phyloP scores from a whole-genome alignment of 2,329 filamentous ascomycete genomes.

The Alternaria gansuensis region DNA sequence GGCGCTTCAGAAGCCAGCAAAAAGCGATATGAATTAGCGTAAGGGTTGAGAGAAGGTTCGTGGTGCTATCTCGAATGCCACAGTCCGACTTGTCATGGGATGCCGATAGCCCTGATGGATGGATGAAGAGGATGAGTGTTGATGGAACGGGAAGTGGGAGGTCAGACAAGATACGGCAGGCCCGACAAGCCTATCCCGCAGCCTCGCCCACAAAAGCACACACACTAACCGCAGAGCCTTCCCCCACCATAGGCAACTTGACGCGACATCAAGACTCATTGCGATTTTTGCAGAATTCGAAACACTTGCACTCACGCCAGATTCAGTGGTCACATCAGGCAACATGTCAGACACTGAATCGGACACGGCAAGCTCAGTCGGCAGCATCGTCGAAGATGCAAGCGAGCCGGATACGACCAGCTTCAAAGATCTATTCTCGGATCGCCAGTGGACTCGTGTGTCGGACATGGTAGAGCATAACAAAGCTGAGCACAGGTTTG shows the following conservation, averaged over 20 bases:
- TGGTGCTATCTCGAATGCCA: background rate
- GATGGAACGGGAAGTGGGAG: background rate
- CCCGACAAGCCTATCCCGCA: conserved; percentile 37
- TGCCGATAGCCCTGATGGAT: fast-evolving
- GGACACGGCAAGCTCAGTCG: conserved; percentile 45
- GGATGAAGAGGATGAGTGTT: background rate
- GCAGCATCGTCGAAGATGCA: conserved; percentile 47
- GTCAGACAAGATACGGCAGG: conserved; percentile 24
- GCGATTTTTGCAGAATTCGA: background rate
- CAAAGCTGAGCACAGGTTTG: conserved; percentile 40
- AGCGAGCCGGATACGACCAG: conserved; percentile 49
- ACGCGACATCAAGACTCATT: conserved; percentile 6
- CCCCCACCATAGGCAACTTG: conserved; percentile 24
- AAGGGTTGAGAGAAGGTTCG: background rate
- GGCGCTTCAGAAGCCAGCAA: background rate
- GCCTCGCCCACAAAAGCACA: conserved; percentile 41
- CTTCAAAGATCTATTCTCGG: conserved; percentile 51
- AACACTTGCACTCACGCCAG: conserved; percentile 2
- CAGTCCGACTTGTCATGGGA: background rate
- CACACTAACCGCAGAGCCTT: conserved; percentile 39
- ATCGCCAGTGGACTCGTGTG: conserved; percentile 42
- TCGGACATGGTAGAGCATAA: conserved; percentile 43
- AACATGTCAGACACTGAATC: conserved; percentile 45
- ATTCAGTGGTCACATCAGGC: background rate
- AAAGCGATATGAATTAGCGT: background rate